phyloP scores from a whole-genome alignment of 805 yeast genomes.

The Yamadazyma nakazawae region DNA sequence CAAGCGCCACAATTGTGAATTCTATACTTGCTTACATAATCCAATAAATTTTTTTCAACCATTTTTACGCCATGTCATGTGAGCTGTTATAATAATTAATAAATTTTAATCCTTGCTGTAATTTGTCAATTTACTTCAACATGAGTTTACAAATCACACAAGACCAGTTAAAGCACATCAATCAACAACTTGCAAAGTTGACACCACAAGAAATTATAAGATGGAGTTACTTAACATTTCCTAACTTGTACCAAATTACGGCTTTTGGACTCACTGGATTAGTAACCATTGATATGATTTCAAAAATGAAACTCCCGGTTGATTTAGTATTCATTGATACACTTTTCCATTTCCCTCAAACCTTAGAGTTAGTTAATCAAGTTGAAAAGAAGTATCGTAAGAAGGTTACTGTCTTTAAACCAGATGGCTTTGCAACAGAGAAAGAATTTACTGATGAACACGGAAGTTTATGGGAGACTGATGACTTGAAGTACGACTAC shows the following conservation, averaged over 20 bases:
- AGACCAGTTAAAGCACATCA: slow-evolving; percentile 13
- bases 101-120: background rate
- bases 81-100: slow-evolving; percentile 1
- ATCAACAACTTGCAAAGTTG: slow-evolving; percentile 9
- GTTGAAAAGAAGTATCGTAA: slow-evolving; percentile 55
- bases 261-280: slow-evolving; percentile 94
- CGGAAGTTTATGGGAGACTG: slow-evolving; percentile 81
- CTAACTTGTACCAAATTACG: slow-evolving; percentile 82
- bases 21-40: background rate
- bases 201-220: slow-evolving; percentile 69
- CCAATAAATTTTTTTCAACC: background rate
- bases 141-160: slow-evolving; percentile 10
- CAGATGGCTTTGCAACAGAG: slow-evolving; percentile 54
- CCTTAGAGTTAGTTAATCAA: slow-evolving; percentile 64
- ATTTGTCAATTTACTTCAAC: background rate
- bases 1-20: slow-evolving; percentile 1
- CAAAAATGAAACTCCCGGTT: slow-evolving; percentile 39
- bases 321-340: slow-evolving; percentile 89
- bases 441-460: slow-evolving; percentile 60
- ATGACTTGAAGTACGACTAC: slow-evolving; percentile 79
- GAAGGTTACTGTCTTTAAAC: slow-evolving; percentile 63
- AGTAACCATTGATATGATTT: slow-evolving; percentile 80
- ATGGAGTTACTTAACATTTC: slow-evolving; percentile 86
- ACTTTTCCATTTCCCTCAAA: slow-evolving; percentile 92
- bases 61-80: slow-evolving; percentile 7